Evolutionary conservation across 805 yeast species (phyloP), one percentile per base, ranked within the genome.

Genomic region (Lipomyces mesembrius): DNA sequence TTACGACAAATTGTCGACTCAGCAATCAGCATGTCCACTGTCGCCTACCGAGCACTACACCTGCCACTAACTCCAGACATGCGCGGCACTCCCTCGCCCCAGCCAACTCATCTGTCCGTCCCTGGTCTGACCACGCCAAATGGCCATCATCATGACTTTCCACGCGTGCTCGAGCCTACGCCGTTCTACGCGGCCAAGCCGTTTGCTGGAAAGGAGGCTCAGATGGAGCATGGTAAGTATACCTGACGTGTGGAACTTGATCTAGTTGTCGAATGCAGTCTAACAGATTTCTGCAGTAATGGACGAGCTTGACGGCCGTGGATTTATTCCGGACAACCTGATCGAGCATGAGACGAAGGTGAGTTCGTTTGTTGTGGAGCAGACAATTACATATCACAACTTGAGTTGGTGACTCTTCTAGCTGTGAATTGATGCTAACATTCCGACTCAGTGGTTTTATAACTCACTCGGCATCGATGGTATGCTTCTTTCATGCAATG

Each of bases 261-360:
- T 49, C 34, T 20, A 17, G 58, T 7, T 43, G 49, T 8, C 25
- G 62, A 32, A 8, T 17, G 20, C 12, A 27, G 22, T 39, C 62
- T 51, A 35, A 43, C 43, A 14, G 20, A n/a, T 49, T n/a, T 20
- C 32, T 29, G 12, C 83, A 68, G 98, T 94, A 56, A 85, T 92
- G 78, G 96, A 92, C 76, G 83, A 87, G 53, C 80, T 94, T 64
- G 97, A 92, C 76, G 83, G 84, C 62, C 86, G 88, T 43, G 98
- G 97, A 0, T 91, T 94, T 75, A 90, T 94, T 68, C 99, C 98
- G 9, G 96, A 90, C 73, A 79, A 85, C 64, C 82, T 92, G 73
- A 90, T 94, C 71, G 97, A 92, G 78, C 82, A 84, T 63, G 98
- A 94, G 79, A 88, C 94, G 7, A 85, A 83, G 65, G 78, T 75